These are phyloP conservation scores for Alternaria gansuensis DNA, from an alignment of 2,329 filamentous ascomycete genomes.

Conservation along the genomic window DNA sequence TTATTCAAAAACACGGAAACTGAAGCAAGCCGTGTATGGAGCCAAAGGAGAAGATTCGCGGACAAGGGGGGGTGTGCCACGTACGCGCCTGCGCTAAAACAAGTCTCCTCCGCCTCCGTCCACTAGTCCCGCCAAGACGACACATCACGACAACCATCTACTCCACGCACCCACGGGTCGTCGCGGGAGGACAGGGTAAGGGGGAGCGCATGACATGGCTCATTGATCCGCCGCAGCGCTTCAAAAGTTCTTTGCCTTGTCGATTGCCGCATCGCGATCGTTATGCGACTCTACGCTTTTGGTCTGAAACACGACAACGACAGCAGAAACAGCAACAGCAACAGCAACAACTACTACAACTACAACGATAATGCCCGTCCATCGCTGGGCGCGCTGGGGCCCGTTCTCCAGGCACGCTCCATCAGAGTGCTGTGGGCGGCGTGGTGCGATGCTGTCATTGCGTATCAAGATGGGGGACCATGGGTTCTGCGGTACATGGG, in stretches of 20 bases:
- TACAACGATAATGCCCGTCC: background rate
- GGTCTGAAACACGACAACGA: constrained; percentile 1
- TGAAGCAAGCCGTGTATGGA: background rate
- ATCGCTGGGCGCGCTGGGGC: background rate
- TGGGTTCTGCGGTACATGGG: constrained; percentile 32
- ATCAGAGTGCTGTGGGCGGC: constrained; percentile 42
- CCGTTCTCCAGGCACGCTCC: constrained; percentile 1
- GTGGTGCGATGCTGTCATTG: constrained; percentile 44
- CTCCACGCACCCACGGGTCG: background rate
- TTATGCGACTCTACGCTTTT: background rate
- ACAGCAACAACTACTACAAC: background rate
- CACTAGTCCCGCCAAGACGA: background rate
- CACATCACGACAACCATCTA: background rate
- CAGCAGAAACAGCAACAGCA: too few species aligned
- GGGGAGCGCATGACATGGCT: background rate
- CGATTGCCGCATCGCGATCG: background rate
- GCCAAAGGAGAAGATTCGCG: background rate
- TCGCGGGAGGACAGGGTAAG: background rate
- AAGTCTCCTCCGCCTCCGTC: background rate
- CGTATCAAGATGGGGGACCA: background rate
- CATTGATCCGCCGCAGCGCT: background rate
- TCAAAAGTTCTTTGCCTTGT: background rate
- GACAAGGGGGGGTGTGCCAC: background rate
- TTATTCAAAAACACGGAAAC: background rate
- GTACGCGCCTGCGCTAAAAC: background rate